Evolutionary conservation across 345 rosid genomes (phyloP), one percentile per base, ranked within the genome.

Genomic region (Gossypium thurberi): DNA sequence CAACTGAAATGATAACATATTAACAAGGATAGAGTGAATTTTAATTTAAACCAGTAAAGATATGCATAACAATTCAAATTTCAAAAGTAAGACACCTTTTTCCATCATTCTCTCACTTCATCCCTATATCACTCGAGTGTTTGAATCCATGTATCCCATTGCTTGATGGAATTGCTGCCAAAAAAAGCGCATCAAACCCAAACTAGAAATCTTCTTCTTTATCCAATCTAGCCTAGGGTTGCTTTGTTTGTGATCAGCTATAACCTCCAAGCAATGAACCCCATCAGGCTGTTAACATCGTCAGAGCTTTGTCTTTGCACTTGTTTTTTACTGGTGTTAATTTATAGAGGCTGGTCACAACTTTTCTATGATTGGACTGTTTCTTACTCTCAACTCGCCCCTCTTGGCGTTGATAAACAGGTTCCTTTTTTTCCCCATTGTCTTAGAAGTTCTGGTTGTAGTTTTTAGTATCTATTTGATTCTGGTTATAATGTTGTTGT

Each of bases 371-470:
- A 88, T 0, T 88, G 92, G 92, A 69, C 77, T 65, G 87, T 88
- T 28, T 80, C 84, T 47, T 82, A 70, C 58, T 83, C 89, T 44
- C 78, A 55, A 63, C 85, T 81, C 37, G 80, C 79, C 14, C 81
- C 88, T 76, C 89, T 84, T 5, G 91, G 84, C 26, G 59, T 79
- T 52, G 66, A 65, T 42, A 86, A 85, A 48, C 85, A 85, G 85
- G 89, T 85, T 12, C 63, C 21, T 8, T 18, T 56, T 26, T 6
- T 68, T 25, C 5, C 43, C 4, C 3, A 20, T 6, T 60, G 40
- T 15, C 42, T 61, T 58, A 23, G 12, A 10, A 33, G 42, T 14
- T 63, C 25, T 55, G 1, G 12, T 71, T 4, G 56, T 33, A 33
- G 40, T 0, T 33, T 2, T 8, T 20, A 33, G 6, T 42, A 50